Percentiles rank a stretch among this genome's conserved stretches.
Conservation (phyloP, 306 rosid species). For the Hippophae gyantsensis region DNA sequence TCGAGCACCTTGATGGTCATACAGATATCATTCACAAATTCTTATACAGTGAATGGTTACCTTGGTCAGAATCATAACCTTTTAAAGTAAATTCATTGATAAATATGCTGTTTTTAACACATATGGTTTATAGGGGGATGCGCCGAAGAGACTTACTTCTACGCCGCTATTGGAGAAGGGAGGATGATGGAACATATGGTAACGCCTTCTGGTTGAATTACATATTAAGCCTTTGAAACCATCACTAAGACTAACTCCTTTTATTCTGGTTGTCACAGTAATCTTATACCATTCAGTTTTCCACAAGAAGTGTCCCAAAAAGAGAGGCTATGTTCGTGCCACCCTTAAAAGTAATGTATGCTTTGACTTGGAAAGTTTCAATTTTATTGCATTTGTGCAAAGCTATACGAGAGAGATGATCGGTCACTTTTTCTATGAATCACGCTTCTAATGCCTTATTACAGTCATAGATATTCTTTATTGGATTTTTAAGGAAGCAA, state of each 20-base stretch:
- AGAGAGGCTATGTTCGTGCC: slow-evolving; percentile 74
- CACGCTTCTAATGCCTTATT: too few species aligned
- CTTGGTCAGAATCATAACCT: slow-evolving; percentile 34
- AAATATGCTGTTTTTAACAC: slow-evolving; percentile 10
- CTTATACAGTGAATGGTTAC: slow-evolving; percentile 70
- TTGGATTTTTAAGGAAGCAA: too few species aligned
- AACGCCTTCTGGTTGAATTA: slow-evolving; percentile 5
- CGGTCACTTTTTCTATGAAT: background rate
- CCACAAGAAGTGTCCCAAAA: slow-evolving; percentile 60
- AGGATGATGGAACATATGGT: slow-evolving; percentile 97
- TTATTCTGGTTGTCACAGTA: slow-evolving; percentile 43
- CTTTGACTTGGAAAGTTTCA: slow-evolving; percentile 28
- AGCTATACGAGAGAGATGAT: slow-evolving; percentile 12
- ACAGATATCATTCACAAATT: slow-evolving; percentile 69
- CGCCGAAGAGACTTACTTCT: slow-evolving; percentile 61
- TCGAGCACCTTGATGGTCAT: slow-evolving; percentile 88
- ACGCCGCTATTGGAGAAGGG: slow-evolving; percentile 90
- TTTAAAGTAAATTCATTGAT: background rate
- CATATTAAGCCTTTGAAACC: slow-evolving; percentile 6
- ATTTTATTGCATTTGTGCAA: slow-evolving; percentile 6
- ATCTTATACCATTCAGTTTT: slow-evolving; percentile 65
- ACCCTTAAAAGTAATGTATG: slow-evolving; percentile 86
- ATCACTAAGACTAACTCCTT: slow-evolving; percentile 6
- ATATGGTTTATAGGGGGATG: slow-evolving; percentile 61
- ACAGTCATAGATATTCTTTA: too few species aligned